Percentiles rank a stretch among this genome's conserved stretches.
Evolutionary conservation across 768 basidiomycete genomes (phyloP).

Genomic region (Candolleomyces eurysporus): DNA sequence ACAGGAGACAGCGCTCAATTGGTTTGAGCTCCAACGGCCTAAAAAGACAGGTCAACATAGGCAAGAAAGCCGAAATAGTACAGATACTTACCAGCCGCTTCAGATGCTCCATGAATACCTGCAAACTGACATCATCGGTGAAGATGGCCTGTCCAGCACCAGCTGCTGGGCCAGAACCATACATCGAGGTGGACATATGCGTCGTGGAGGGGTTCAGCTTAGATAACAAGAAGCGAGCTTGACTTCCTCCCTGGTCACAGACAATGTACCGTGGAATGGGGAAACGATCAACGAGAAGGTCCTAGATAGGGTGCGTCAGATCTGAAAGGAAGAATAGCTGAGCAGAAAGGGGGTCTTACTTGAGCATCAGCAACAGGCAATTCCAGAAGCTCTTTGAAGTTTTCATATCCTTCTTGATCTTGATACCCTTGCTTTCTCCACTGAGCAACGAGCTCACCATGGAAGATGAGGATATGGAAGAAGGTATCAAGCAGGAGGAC

Average conservation of each 20-base stretch:
- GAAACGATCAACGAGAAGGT: constrained; percentile 91
- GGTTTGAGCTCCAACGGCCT: constrained; percentile 32
- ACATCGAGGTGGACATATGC: constrained; percentile 91
- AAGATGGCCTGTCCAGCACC: constrained; percentile 89
- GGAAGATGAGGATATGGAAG: constrained; percentile 99
- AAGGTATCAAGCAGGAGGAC: constrained; percentile 97
- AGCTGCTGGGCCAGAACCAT: constrained; percentile 69
- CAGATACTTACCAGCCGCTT: constrained; percentile 73
- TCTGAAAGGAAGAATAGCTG: neutral
- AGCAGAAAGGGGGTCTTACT: constrained; percentile 35
- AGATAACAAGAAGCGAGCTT: constrained; percentile 95
- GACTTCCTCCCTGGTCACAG: constrained; percentile 95
- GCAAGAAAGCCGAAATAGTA: neutral
- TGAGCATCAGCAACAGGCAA: constrained; percentile 87
- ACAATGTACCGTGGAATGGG: constrained; percentile 98
- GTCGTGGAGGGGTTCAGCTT: constrained; percentile 98
- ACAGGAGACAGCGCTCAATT: constrained; percentile 14
- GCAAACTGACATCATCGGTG: constrained; percentile 97
- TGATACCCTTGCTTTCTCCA: constrained; percentile 99
- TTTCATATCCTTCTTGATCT: constrained; percentile 98
- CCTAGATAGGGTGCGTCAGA: constrained; percentile 41
- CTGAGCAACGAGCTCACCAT: constrained; percentile 93
- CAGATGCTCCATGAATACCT: constrained; percentile 97
- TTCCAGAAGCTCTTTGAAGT: constrained; percentile 92
- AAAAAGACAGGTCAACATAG: neutral